Base-by-base conservation (phyloP, 192 early-diverging fungal species). In the Kickxella alabastrina region DNA sequence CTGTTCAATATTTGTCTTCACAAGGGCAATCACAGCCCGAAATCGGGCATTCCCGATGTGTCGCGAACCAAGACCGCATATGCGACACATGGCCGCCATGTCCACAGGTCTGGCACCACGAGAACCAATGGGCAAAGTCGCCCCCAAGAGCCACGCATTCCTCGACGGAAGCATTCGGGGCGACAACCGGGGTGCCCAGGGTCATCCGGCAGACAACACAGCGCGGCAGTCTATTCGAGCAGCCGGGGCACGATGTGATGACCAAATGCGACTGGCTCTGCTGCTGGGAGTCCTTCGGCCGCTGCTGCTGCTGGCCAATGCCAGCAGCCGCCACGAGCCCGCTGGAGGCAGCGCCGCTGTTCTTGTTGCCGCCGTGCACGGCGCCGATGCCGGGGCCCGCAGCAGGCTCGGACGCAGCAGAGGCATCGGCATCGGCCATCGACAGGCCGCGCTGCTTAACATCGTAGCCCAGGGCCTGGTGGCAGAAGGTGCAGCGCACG, bases 101-200 rank as follows among this genome's bases (percentile, higher is more conserved):
- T 12, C 89, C 80, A 68, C 96, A 99, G 9, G 89, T 90, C 67
- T 95, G 93, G 71, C 96, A 99, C 96, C 96, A 99, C 12, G 92
- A 95, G 62, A 97, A 99, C 94, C 93, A 99, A 34, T 83, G 67
- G 52, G 92, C 83, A 63, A 91, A 86, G 34, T 86, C 84, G 41
- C 61, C 45, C 45, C 32, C 69, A 15, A 28, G 34, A 13, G 43
- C 46, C 31, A 25, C 38, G 15, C 28, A 13, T 21, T 38, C 38
- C 27, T 46, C 59, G 25, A 48, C 29, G 9, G 42, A 19, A 0
- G 36, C 31, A 4, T 31, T 26, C 21, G 49, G 34, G 0, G 43
- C 23, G 21, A 45, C 54, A 6, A 65, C 49, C 13, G 63, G 68
- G 5, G 71, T 73, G 21, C 75, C 66, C 43, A 75, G 58, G 29